Evolutionary conservation across 768 basidiomycete species (phyloP).

Genomic region (Termitomyces sp.): DNA sequence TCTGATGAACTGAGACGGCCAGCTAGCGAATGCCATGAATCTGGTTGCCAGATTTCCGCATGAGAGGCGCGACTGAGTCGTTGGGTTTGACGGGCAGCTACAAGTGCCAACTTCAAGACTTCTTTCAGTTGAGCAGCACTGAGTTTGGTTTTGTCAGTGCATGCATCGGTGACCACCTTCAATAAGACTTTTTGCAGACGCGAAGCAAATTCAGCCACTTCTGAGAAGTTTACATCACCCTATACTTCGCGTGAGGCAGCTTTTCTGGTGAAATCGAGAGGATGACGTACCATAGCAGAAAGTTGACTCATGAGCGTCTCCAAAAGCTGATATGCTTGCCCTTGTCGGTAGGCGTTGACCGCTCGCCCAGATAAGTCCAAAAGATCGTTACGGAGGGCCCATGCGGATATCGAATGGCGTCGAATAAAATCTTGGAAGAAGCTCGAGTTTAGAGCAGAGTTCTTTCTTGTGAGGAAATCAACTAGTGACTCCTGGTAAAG

Average conservation of each 20-base stretch:
- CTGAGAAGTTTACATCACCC: constrained; percentile 25
- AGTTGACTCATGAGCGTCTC: constrained; percentile 56
- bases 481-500: constrained; percentile 60
- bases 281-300: constrained; percentile 37
- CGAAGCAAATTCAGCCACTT: constrained; percentile 46
- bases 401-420: constrained; percentile 58
- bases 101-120: constrained; percentile 64
- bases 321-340: constrained; percentile 70
- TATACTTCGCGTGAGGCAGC: constrained; percentile 4
- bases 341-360: constrained; percentile 72
- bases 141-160: constrained; percentile 38
- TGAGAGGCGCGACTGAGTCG: constrained; percentile 29
- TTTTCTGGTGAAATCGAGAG: not conserved
- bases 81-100: constrained; percentile 62
- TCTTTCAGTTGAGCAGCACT: constrained; percentile 71
- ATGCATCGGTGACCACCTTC: constrained; percentile 40
- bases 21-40: constrained; percentile 48
- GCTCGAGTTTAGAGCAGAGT: constrained; percentile 60
- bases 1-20: constrained; percentile 41
- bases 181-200: constrained; percentile 44
- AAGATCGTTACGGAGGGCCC: constrained; percentile 59
- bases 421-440: constrained; percentile 80
- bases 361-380: constrained; percentile 50
- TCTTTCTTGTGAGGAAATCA: constrained; percentile 80
- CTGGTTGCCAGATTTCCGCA: constrained; percentile 51